These are phyloP conservation scores for Bocquillonia castaneifolia DNA, from an alignment of 441 rosid genomes.

Conservation along the genomic window DNA sequence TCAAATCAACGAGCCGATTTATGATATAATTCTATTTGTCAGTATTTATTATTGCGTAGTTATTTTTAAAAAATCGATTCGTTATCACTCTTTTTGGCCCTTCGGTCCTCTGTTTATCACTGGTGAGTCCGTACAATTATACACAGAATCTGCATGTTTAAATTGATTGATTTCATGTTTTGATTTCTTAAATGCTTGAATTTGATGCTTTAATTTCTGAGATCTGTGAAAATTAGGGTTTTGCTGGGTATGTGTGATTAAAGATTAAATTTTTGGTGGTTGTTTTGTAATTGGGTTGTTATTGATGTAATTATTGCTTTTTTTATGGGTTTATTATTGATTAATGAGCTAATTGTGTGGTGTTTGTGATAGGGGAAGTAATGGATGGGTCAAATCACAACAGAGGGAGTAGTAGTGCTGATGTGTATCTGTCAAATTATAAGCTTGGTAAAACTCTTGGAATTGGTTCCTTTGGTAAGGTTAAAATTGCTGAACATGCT, in stretches of 20 bases:
- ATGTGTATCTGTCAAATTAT: slow-evolving; percentile 59
- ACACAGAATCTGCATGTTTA: no score
- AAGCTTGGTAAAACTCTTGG: slow-evolving; percentile 94
- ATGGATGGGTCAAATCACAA: slow-evolving; percentile 71
- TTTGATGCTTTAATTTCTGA: neutral
- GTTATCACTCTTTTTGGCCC: neutral
- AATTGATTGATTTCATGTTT: neutral
- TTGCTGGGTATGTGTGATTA: neutral
- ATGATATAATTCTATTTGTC: neutral
- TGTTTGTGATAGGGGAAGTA: slow-evolving; percentile 33
- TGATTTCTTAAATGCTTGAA: neutral
- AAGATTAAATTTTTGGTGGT: neutral
- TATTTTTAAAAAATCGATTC: no score
- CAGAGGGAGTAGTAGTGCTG: slow-evolving; percentile 50
- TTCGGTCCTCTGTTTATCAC: neutral
- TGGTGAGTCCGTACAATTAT: neutral
- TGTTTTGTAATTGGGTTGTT: neutral
- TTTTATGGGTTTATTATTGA: neutral
- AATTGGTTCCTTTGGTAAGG: slow-evolving; percentile 94
- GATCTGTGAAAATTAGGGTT: neutral
- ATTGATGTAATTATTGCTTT: neutral
- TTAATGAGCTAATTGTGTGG: neutral
- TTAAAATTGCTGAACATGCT: slow-evolving; percentile 88
- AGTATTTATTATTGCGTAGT: neutral
- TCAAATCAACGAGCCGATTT: no score